Percentiles rank a stretch among this genome's conserved stretches.
These are phyloP conservation scores for Micromonas commoda DNA, from an alignment of 139 green algal genomes.

Conservation along the genomic window DNA sequence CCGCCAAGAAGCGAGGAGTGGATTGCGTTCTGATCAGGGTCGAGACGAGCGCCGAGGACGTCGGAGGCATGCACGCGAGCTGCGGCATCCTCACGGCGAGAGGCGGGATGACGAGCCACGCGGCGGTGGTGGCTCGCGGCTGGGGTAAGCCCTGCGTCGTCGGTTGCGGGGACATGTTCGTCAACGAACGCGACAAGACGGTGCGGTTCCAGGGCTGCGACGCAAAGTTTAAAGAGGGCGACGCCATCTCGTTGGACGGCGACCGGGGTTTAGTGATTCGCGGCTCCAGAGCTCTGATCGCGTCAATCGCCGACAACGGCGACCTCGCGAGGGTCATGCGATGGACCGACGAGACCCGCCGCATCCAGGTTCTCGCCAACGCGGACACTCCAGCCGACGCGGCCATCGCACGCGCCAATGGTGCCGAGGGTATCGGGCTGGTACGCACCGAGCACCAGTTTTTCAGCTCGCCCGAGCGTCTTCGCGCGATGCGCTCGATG, in stretches of 20 bases:
- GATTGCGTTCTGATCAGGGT: constrained; percentile 52
- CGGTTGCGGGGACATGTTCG: constrained; percentile 32
- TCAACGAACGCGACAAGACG: background rate
- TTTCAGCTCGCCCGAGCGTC: background rate
- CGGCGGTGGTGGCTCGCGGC: constrained; percentile 77
- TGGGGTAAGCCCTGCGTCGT: constrained; percentile 90
- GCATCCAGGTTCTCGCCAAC: constrained; percentile 66
- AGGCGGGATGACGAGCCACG: constrained; percentile 81
- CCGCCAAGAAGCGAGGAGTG: constrained; percentile 46
- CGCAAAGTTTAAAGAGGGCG: background rate
- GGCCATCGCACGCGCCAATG: constrained; percentile 46
- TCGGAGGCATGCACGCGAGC: constrained; percentile 76
- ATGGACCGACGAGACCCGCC: constrained; percentile 65
- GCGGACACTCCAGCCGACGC: constrained; percentile 71
- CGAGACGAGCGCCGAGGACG: constrained; percentile 78
- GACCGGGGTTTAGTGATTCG: constrained; percentile 34
- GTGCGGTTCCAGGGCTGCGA: background rate
- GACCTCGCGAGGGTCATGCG: constrained; percentile 67
- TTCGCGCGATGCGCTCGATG: background rate
- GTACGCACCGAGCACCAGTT: constrained; percentile 83
- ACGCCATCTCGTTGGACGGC: constrained; percentile 35
- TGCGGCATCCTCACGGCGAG: constrained; percentile 73
- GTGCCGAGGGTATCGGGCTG: constrained; percentile 79
- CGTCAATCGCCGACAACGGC: constrained; percentile 43
- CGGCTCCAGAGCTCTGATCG: constrained; percentile 53